These are phyloP conservation scores for Metschnikowia santaceciliae DNA, from an alignment of 805 yeast species.

Conservation along the genomic window DNA sequence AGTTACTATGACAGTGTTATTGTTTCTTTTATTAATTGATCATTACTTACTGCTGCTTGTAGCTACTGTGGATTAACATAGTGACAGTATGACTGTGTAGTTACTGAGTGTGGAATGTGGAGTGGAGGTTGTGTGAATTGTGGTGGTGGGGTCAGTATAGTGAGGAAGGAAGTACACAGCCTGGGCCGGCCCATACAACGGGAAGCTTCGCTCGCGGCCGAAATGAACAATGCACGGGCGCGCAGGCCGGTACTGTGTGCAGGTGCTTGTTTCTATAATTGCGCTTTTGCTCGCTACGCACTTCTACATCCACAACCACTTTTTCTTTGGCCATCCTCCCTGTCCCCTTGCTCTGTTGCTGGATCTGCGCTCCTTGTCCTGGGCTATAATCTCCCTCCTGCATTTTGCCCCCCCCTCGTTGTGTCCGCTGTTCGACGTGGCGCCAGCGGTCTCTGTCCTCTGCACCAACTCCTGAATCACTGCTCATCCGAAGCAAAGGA, in stretches of 20 bases:
- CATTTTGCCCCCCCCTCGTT: background rate
- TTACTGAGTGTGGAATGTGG: too few relatives aligned
- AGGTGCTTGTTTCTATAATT: background rate
- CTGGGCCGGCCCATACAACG: background rate
- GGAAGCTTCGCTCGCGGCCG: constrained; percentile 1
- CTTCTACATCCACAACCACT: background rate
- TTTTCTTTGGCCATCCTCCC: background rate
- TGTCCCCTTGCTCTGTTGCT: background rate
- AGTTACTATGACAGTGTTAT: too few relatives aligned
- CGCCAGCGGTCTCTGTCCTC: background rate
- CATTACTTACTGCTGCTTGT: too few relatives aligned
- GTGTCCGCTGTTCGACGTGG: background rate
- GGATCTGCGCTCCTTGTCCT: background rate
- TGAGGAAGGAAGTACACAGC: background rate
- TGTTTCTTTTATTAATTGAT: too few relatives aligned
- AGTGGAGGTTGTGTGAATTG: too few relatives aligned
- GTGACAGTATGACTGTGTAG: too few relatives aligned
- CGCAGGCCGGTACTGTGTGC: background rate
- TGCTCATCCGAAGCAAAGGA: background rate
- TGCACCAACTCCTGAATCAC: background rate
- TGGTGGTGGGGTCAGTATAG: too few relatives aligned
- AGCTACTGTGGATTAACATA: too few relatives aligned
- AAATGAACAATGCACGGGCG: background rate
- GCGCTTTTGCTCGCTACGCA: constrained; percentile 5
- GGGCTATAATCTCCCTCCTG: background rate